Percentiles rank a stretch among this genome's conserved stretches.
phyloP scores from a whole-genome alignment of 768 basidiomycete species.

The Tulasnella sp. region DNA sequence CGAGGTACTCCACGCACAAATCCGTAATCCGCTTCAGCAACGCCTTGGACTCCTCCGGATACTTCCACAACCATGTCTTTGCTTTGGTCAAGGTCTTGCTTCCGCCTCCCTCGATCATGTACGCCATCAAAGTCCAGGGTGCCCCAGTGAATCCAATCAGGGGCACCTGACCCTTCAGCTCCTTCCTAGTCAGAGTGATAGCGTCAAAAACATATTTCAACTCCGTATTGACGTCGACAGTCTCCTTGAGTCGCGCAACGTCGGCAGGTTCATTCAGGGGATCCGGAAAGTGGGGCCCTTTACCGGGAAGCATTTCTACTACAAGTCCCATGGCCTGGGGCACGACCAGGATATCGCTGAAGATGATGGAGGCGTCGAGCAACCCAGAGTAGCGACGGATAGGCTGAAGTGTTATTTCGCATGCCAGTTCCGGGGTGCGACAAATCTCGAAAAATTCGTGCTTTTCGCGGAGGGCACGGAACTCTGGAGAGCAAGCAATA shows the following conservation, averaged over 20 bases:
- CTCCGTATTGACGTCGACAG: slow-evolving; percentile 74
- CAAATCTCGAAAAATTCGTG: slow-evolving; percentile 97
- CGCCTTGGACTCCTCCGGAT: slow-evolving; percentile 76
- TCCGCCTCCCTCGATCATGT: slow-evolving; percentile 97
- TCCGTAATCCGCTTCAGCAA: slow-evolving; percentile 78
- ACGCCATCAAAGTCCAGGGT: slow-evolving; percentile 96
- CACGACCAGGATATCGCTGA: slow-evolving; percentile 92
- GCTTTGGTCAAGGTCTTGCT: slow-evolving; percentile 85
- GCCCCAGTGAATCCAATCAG: slow-evolving; percentile 97
- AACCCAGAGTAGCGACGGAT: slow-evolving; percentile 81
- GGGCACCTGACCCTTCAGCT: slow-evolving; percentile 82
- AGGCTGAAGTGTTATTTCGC: slow-evolving; percentile 87
- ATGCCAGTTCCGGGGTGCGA: slow-evolving; percentile 83
- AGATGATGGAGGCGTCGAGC: slow-evolving; percentile 95
- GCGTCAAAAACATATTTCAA: slow-evolving; percentile 91
- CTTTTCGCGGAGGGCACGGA: slow-evolving; percentile 73
- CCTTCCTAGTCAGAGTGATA: slow-evolving; percentile 76
- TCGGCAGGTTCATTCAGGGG: slow-evolving; percentile 78
- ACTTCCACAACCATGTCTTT: slow-evolving; percentile 91
- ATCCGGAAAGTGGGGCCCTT: slow-evolving; percentile 73
- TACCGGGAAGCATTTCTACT: slow-evolving; percentile 85
- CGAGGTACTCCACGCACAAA: slow-evolving; percentile 82
- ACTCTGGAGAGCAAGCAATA: slow-evolving; percentile 56
- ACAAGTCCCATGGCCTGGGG: slow-evolving; percentile 98
- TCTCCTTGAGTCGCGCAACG: slow-evolving; percentile 52